A percentile compares a stretch with the other conserved stretches of the same genome.
phyloP scores from a whole-genome alignment of 164 flowering plant genomes.

The Annona cherimola region DNA sequence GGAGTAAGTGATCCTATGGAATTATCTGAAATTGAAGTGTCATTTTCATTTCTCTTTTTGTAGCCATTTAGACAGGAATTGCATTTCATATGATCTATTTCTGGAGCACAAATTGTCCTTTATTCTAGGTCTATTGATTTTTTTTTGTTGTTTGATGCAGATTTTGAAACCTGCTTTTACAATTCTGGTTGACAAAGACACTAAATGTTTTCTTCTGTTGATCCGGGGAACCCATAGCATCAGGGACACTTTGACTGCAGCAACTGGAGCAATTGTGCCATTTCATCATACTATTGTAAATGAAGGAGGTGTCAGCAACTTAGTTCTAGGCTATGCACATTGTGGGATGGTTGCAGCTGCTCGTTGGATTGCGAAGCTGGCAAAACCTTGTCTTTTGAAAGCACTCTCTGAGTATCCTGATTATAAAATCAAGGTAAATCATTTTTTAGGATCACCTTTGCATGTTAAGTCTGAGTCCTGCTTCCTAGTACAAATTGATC shows the following conservation, averaged over 20 bases:
- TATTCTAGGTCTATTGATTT: background rate
- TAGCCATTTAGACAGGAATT: background rate
- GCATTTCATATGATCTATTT: constrained; percentile 1
- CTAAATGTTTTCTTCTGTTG: constrained; percentile 58
- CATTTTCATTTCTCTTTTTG: background rate
- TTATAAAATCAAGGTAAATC: constrained; percentile 68
- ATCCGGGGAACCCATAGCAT: constrained; percentile 98
- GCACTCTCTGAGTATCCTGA: constrained; percentile 59
- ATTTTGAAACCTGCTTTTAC: constrained; percentile 97
- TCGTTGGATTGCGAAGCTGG: constrained; percentile 90
- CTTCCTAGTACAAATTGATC: background rate
- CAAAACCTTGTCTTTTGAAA: constrained; percentile 71
- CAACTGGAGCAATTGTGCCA: constrained; percentile 94
- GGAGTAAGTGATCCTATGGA: constrained; percentile 50
- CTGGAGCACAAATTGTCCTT: background rate
- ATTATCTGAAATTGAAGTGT: constrained; percentile 3
- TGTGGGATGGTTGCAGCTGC: constrained; percentile 99
- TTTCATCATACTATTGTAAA: constrained; percentile 87
- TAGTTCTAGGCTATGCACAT: constrained; percentile 96
- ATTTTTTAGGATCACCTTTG: background rate
- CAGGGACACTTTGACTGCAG: constrained; percentile 96
- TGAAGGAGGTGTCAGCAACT: constrained; percentile 85
- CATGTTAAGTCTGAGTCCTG: background rate
- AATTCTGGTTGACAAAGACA: constrained; percentile 56
- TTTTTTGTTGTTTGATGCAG: constrained; percentile 37